A percentile compares a stretch with the other conserved stretches of the same genome.
Evolutionary conservation across 73 alveolate species (phyloP).

Genomic region (Paramecium sonneborni): DNA sequence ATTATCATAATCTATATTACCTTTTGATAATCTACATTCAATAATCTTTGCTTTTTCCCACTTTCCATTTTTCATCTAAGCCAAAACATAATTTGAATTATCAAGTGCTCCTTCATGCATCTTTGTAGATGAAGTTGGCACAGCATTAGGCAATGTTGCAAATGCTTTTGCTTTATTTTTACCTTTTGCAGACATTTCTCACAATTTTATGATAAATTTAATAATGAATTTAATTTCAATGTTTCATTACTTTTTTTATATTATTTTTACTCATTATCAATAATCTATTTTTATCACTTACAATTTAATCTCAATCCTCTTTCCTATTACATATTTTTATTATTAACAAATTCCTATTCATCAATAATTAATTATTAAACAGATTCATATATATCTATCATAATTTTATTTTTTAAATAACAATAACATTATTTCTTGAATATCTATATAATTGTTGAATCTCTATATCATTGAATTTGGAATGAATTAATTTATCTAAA

Average conservation of each 20-base stretch:
- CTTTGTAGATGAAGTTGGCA: not conserved
- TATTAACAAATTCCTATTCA: too few relatives aligned
- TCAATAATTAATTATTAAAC: too few relatives aligned
- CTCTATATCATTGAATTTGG: too few relatives aligned
- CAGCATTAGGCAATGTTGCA: slow-evolving; percentile 1
- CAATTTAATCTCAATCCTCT: not conserved
- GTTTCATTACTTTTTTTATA: not conserved
- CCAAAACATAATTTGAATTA: slow-evolving; percentile 20
- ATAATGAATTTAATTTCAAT: not conserved
- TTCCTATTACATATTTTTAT: too few relatives aligned
- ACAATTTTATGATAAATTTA: not conserved
- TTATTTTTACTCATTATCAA: too few relatives aligned
- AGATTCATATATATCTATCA: too few relatives aligned
- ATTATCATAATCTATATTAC: not conserved
- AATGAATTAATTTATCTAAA: too few relatives aligned
- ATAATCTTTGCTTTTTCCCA: slow-evolving; percentile 59
- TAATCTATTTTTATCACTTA: too few relatives aligned
- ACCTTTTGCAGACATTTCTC: slow-evolving; percentile 44
- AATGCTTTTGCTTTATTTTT: slow-evolving; percentile 4
- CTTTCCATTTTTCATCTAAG: slow-evolving; percentile 60
- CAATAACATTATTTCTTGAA: too few relatives aligned
- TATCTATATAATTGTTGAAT: too few relatives aligned
- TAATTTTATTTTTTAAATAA: too few relatives aligned
- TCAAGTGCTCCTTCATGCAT: slow-evolving; percentile 67
- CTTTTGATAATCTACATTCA: slow-evolving; percentile 57